These are phyloP conservation scores for Strobilomyces confusus DNA, from an alignment of 768 basidiomycete species.

Conservation along the genomic window DNA sequence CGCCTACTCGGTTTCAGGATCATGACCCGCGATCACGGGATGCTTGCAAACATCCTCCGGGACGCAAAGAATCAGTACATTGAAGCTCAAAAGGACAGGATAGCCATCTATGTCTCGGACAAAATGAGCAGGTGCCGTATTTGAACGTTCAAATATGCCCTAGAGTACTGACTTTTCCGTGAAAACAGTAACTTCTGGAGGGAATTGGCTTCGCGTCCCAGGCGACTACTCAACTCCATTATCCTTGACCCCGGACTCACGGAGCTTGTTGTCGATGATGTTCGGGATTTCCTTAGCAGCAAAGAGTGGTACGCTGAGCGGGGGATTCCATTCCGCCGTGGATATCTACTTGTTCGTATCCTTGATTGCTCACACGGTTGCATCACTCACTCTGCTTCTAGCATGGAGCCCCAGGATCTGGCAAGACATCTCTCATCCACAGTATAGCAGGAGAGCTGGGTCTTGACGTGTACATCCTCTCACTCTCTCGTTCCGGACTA, in stretches of 20 bases:
- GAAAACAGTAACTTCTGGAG: constrained; percentile 44
- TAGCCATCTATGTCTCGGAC: constrained; percentile 52
- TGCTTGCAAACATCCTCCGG: constrained; percentile 50
- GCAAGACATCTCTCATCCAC: constrained; percentile 77
- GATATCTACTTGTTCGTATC: constrained; percentile 57
- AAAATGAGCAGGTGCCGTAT: constrained; percentile 34
- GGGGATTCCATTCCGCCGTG: constrained; percentile 79
- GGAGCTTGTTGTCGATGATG: constrained; percentile 63
- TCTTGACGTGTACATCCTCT: constrained; percentile 69
- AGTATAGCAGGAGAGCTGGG: constrained; percentile 74
- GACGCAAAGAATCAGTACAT: constrained; percentile 52
- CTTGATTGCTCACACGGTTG: neutral
- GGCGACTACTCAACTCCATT: constrained; percentile 63
- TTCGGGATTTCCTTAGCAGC: constrained; percentile 63
- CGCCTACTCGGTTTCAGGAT: constrained; percentile 37
- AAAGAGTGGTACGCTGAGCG: constrained; percentile 71
- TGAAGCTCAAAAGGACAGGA: constrained; percentile 46
- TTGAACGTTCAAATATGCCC: neutral
- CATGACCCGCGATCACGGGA: constrained; percentile 39
- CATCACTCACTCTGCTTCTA: constrained; percentile 17
- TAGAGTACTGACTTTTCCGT: neutral
- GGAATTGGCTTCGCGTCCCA: constrained; percentile 52
- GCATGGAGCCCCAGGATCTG: constrained; percentile 74
- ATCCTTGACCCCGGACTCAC: constrained; percentile 68
- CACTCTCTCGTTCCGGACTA: constrained; percentile 57